phyloP scores from a whole-genome alignment of 768 basidiomycete genomes.

The Calocera cornea region DNA sequence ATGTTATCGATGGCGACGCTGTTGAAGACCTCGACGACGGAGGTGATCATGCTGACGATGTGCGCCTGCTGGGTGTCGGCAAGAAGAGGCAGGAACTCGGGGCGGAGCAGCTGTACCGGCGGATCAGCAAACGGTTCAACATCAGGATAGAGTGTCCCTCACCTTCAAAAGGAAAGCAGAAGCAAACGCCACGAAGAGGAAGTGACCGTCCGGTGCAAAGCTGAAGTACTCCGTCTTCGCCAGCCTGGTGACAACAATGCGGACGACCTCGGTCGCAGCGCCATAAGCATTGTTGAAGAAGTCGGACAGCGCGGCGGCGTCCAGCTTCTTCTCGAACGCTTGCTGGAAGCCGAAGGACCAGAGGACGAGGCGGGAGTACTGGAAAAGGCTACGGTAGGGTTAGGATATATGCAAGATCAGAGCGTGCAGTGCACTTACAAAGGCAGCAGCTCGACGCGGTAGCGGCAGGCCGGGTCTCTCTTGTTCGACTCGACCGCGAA shows the following conservation, averaged over 20 bases:
- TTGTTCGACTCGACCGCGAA: slow-evolving; percentile 49
- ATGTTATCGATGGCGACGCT: slow-evolving; percentile 69
- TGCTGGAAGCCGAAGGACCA: slow-evolving; percentile 79
- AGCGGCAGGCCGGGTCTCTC: slow-evolving; percentile 42
- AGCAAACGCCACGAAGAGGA: slow-evolving; percentile 67
- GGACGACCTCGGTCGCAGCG: slow-evolving; percentile 53
- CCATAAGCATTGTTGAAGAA: slow-evolving; percentile 43
- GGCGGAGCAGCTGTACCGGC: slow-evolving; percentile 44
- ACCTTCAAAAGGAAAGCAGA: slow-evolving; percentile 76
- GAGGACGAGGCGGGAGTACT: slow-evolving; percentile 71
- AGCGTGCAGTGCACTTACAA: slow-evolving; percentile 41
- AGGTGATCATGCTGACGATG: slow-evolving; percentile 57
- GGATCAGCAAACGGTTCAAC: neutral
- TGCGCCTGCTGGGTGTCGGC: slow-evolving; percentile 51
- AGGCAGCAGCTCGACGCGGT: slow-evolving; percentile 55
- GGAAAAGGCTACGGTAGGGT: slow-evolving; percentile 41
- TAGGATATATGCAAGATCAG: neutral
- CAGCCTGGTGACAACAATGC: slow-evolving; percentile 48
- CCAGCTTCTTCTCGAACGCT: slow-evolving; percentile 42
- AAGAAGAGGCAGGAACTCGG: slow-evolving; percentile 54
- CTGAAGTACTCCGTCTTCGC: slow-evolving; percentile 64
- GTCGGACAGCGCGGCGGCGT: slow-evolving; percentile 7
- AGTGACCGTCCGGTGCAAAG: slow-evolving; percentile 68
- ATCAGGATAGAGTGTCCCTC: neutral
- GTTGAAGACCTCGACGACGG: slow-evolving; percentile 56